A percentile compares a stretch with the other conserved stretches of the same genome.
Evolutionary conservation across 768 basidiomycete species (phyloP).

Genomic region (Kwoniella dendrophila): DNA sequence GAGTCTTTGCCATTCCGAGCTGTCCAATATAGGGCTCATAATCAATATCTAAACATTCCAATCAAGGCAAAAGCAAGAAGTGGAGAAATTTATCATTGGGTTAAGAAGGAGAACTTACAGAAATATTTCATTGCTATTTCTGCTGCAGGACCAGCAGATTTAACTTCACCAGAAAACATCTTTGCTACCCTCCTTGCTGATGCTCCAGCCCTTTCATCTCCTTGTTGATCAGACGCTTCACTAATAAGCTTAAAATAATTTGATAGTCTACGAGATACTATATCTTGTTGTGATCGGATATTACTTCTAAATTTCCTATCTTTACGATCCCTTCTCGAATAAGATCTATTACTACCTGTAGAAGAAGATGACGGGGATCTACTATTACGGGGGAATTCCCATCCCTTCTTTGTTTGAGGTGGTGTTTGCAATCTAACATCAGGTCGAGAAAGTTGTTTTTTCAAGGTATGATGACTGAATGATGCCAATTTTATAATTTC

Average conservation of each 20-base stretch:
- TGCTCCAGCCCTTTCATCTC: background rate
- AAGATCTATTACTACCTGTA: background rate
- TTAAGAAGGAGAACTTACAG: background rate
- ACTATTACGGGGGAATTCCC: background rate
- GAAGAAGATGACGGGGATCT: slow-evolving; percentile 3
- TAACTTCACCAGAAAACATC: background rate
- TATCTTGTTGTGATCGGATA: background rate
- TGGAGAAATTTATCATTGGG: background rate
- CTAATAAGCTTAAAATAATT: background rate
- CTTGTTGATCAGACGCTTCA: background rate
- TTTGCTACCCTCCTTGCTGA: background rate
- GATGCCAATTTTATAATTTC: too few species aligned
- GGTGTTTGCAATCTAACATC: background rate
- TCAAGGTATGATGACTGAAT: background rate
- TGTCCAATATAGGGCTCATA: background rate
- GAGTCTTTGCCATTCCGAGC: background rate
- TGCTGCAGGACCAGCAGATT: background rate
- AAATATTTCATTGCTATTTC: background rate
- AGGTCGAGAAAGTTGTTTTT: slow-evolving; percentile 1
- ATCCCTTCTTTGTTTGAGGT: slow-evolving; percentile 1
- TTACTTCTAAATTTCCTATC: slow-evolving; percentile 9
- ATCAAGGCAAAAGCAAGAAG: too few species aligned
- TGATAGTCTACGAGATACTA: background rate
- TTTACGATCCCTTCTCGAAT: background rate
- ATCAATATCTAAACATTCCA: too few species aligned